These are phyloP conservation scores for Clarireedia paspali DNA, from an alignment of 2,329 filamentous ascomycete species.

Conservation along the genomic window DNA sequence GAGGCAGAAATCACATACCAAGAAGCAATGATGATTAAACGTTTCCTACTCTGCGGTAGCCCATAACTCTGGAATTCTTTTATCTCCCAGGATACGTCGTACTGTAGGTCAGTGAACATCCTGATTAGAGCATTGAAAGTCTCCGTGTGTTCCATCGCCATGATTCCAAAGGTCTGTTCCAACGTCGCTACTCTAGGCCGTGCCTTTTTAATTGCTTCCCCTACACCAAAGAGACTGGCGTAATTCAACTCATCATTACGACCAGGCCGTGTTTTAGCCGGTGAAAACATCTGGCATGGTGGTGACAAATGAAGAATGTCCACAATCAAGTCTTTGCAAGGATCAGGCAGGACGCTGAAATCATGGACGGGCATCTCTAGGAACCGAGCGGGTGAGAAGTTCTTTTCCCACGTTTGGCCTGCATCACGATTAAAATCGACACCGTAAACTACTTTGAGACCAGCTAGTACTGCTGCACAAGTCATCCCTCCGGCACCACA, in stretches of 20 bases:
- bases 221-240: conserved; percentile 46
- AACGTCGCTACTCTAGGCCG: conserved; percentile 66
- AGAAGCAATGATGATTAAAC: conserved; percentile 50
- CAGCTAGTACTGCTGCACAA: conserved; percentile 50
- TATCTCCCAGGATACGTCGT: conserved; percentile 63
- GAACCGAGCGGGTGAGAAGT: conserved; percentile 34
- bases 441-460: conserved; percentile 50
- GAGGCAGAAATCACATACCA: conserved; percentile 20
- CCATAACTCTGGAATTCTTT: conserved; percentile 35
- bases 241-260: conserved; percentile 61
- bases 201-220: conserved; percentile 46
- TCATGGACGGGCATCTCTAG: conserved; percentile 40
- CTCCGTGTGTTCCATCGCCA: conserved; percentile 41
- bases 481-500: conserved; percentile 68
- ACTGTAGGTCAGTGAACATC: conserved; percentile 57
- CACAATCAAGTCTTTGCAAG: conserved; percentile 34
- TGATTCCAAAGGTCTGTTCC: conserved; percentile 70
- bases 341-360: conserved; percentile 35
- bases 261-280: conserved; percentile 55
- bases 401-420: conserved; percentile 19
- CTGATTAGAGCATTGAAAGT: conserved; percentile 54
- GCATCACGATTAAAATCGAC: conserved; percentile 48
- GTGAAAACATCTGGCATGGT: conserved; percentile 70
- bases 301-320: conserved; percentile 71
- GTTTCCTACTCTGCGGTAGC: conserved; percentile 24